Base-by-base conservation (phyloP, 202 grass and related monocot genomes). In the Schoenoplectus tabernaemontani region DNA sequence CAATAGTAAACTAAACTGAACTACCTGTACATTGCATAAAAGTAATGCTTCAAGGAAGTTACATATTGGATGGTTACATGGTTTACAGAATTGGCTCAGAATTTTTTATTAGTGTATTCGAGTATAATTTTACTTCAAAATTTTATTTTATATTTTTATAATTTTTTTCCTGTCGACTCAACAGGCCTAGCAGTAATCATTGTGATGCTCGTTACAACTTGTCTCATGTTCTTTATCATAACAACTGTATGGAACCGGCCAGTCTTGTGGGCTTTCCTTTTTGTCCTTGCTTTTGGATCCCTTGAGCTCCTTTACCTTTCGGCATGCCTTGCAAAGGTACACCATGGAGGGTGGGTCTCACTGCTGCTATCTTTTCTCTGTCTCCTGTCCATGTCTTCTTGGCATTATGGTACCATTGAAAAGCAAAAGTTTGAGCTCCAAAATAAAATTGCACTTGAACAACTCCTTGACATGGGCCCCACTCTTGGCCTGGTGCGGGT, bases 181-280 rank as follows among this genome's bases (percentile, higher is more conserved):
- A 22, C 80, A 96, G 93, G 93, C 4, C 89, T 97, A n/a, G 89
- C 91, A 1, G 93, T 91, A 57, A 93, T 91, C 79, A 30, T 83
- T 43, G 91, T 97, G 44, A 97, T 97, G 94, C 85, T 91, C 36
- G 84, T 85, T 41, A 97, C 93, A 2, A 93, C 93, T 41, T 97
- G 91, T 83, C 89, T 97, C 0, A 97, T 97, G 93, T 91, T 91
- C 76, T 84, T 97, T 0, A 84, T 97, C 15, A 97, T 93, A 84
- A 91, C 91, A 3, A 87, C 86, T 0, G 87, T 93, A 50, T 97
- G 94, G 94, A 87, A 84, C 12, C 79, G 86, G 4, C 82, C 80
- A 0, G 72, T 88, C 0, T 0, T 87, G 0, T 79, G 86, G 64
- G 91, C 91, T 1, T 64, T 75, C 46, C 80, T 90, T 81, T 97